These are phyloP conservation scores for Xylaria sp. DNA, from an alignment of 2,329 filamentous ascomycete genomes.

Conservation along the genomic window DNA sequence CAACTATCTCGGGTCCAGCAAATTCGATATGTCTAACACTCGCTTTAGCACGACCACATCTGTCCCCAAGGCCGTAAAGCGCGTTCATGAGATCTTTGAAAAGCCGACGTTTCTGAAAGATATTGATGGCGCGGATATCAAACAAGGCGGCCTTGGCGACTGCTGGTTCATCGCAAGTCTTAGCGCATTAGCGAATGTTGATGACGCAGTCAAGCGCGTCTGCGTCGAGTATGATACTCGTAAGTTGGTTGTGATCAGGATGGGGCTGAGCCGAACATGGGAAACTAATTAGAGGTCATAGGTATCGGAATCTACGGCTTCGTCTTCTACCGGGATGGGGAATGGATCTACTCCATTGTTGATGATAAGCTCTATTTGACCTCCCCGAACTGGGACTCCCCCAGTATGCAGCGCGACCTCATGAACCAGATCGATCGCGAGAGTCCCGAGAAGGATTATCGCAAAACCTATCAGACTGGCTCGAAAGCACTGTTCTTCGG, in stretches of 20 bases:
- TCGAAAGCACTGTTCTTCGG: constrained; percentile 83
- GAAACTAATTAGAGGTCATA: constrained; percentile 54
- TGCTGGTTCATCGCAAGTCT: constrained; percentile 86
- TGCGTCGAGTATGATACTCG: constrained; percentile 79
- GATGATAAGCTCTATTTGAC: constrained; percentile 91
- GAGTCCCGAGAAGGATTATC: constrained; percentile 77
- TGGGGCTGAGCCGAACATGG: neutral
- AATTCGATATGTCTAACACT: constrained; percentile 63
- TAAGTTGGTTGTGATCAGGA: constrained; percentile 46
- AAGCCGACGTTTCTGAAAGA: constrained; percentile 75
- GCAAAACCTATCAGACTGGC: constrained; percentile 76
- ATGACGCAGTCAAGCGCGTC: constrained; percentile 74
- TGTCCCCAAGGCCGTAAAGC: constrained; percentile 79
- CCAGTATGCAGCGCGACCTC: constrained; percentile 77
- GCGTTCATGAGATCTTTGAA: constrained; percentile 79
- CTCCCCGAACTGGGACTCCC: constrained; percentile 84
- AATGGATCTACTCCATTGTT: constrained; percentile 92
- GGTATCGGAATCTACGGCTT: constrained; percentile 88
- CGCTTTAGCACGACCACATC: constrained; percentile 58
- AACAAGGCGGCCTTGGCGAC: constrained; percentile 81
- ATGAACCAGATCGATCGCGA: constrained; percentile 80
- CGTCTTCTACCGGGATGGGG: constrained; percentile 87
- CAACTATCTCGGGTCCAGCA: constrained; percentile 62
- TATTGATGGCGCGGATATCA: constrained; percentile 77
- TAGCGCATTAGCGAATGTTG: constrained; percentile 79